A percentile compares a stretch with the other conserved stretches of the same genome.
Evolutionary conservation across 768 basidiomycete species (phyloP).

Genomic region (Tricholoma matsutake): DNA sequence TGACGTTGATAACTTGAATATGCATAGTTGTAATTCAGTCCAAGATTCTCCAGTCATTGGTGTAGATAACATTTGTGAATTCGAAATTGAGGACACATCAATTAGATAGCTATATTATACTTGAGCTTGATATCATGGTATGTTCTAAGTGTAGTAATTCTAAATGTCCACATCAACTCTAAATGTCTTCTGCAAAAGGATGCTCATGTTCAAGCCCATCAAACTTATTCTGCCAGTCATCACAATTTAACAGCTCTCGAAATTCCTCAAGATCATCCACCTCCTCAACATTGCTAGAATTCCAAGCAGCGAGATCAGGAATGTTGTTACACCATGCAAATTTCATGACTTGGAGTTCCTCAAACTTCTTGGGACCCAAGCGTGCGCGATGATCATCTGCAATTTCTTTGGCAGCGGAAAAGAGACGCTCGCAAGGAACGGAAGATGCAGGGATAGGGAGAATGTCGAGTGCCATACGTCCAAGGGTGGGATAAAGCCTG

Average conservation of each 20-base stretch:
- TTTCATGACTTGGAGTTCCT: conserved; percentile 10
- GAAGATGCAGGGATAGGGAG: not conserved
- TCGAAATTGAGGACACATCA: too few relatives aligned
- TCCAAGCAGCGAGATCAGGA: conserved; percentile 47
- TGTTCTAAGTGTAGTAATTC: not conserved
- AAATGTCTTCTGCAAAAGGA: not conserved
- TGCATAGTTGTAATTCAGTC: too few relatives aligned
- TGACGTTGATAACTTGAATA: too few relatives aligned
- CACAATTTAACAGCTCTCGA: conserved; percentile 1
- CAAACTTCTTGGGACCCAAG: conserved; percentile 6
- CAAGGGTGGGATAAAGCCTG: not conserved
- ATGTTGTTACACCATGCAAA: conserved; percentile 6
- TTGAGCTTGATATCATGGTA: not conserved
- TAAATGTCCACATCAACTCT: not conserved
- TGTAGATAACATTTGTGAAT: too few relatives aligned
- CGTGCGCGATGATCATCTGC: conserved; percentile 3
- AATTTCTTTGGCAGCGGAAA: conserved; percentile 6
- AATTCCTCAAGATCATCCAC: conserved; percentile 5
- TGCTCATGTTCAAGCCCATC: too few relatives aligned
- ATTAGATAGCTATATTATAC: not conserved
- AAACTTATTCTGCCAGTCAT: too few relatives aligned
- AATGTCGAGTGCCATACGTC: not conserved
- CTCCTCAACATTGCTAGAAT: conserved; percentile 5
- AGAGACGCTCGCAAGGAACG: conserved; percentile 7
- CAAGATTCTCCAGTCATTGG: too few relatives aligned